Conservation (phyloP, 164 flowering plant species). For the Piper longum region DNA sequence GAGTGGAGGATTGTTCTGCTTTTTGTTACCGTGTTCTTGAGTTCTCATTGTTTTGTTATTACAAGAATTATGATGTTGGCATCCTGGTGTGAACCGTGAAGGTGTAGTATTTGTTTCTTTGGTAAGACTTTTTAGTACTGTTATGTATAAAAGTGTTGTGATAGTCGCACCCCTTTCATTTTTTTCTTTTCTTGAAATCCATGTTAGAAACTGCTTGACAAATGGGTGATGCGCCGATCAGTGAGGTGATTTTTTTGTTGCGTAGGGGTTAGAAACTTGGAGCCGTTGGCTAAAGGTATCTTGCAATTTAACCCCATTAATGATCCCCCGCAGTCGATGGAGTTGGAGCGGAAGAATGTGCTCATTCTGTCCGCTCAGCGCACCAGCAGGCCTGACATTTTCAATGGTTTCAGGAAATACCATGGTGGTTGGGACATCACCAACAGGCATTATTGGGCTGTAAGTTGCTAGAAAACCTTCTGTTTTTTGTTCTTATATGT, state of each 20-base stretch:
- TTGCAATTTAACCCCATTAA: constrained; percentile 37
- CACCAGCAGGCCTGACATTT: constrained; percentile 72
- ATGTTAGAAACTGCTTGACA: neutral
- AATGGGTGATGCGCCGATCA: neutral
- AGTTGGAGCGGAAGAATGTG: constrained; percentile 10
- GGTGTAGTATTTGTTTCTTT: neutral
- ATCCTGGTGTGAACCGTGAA: neutral
- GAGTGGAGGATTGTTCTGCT: too few relatives aligned
- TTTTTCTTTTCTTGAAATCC: neutral
- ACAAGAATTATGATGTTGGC: too few relatives aligned
- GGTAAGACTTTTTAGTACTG: neutral
- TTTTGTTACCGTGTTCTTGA: too few relatives aligned
- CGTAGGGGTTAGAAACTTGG: constrained; percentile 50
- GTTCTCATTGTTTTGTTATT: too few relatives aligned
- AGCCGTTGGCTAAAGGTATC: constrained; percentile 36
- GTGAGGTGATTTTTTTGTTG: neutral
- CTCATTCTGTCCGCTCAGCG: constrained; percentile 63
- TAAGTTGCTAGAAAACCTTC: constrained; percentile 21
- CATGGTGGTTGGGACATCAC: constrained; percentile 81
- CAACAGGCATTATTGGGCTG: constrained; percentile 85
- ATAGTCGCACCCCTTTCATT: neutral
- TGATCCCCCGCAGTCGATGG: constrained; percentile 27
- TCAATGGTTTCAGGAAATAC: constrained; percentile 45
- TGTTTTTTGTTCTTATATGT: neutral
- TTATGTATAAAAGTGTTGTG: neutral